These are phyloP conservation scores for Capsella rubella DNA, from an alignment of 441 rosid genomes.

Conservation along the genomic window DNA sequence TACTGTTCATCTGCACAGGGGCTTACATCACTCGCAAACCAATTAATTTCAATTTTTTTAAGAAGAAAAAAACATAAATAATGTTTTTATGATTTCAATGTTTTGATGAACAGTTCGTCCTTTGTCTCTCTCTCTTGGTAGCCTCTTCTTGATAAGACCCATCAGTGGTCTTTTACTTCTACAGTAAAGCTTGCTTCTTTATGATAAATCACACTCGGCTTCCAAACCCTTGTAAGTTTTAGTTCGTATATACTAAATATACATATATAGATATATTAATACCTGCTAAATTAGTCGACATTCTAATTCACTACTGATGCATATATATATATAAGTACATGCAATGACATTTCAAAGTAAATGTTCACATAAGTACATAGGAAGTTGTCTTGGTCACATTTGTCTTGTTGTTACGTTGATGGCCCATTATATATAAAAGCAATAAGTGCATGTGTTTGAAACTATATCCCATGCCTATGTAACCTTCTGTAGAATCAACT, in stretches of 20 bases:
- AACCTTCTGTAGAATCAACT: conserved; percentile 10
- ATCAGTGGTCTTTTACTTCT: conserved; percentile 38
- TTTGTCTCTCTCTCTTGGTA: conserved; percentile 42
- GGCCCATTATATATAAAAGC: conserved; percentile 22
- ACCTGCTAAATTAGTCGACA: not conserved
- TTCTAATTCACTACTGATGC: conserved; percentile 27
- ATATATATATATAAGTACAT: conserved; percentile 18
- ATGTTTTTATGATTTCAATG: conserved; percentile 35
- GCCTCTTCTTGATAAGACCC: conserved; percentile 47
- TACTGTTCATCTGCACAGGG: conserved; percentile 42
- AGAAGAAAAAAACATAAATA: not conserved
- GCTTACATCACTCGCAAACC: conserved; percentile 39
- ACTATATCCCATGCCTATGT: conserved; percentile 19
- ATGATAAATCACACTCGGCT: conserved; percentile 6
- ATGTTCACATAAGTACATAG: conserved; percentile 21
- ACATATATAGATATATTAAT: not conserved
- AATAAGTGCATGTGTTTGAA: conserved; percentile 32
- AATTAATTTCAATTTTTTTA: conserved; percentile 1
- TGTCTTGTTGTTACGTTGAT: conserved; percentile 26
- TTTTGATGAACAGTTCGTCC: conserved; percentile 44
- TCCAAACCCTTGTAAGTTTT: conserved; percentile 27
- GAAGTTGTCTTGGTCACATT: conserved; percentile 33
- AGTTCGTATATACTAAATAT: not conserved
- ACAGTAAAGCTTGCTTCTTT: conserved; percentile 37
- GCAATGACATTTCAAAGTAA: conserved; percentile 40